Evolutionary conservation across 371 early-diverging fungal species (phyloP), one percentile per base, ranked within the genome.

Genomic region (Mortierella sp.): DNA sequence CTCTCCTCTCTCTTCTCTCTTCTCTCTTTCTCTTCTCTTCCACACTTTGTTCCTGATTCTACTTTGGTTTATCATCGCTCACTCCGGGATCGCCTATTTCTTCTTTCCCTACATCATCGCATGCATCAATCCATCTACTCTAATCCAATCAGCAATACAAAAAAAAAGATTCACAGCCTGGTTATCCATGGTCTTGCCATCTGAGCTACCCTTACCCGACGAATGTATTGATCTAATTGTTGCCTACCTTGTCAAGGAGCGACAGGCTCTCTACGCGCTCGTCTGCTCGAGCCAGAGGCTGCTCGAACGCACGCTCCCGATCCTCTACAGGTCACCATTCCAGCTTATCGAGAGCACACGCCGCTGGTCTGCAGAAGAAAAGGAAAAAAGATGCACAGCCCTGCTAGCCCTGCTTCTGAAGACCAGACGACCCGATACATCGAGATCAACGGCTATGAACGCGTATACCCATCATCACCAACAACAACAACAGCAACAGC

Each of bases 201-300:
- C 66, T 24, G 52, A 69, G 34, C 61, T 69, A 31, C 78, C 78
- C 15, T 30, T 76, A 11, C 78, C 78, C 4, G 69, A 76, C 65
- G 78, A 76, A 69, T 65, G 60, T 30, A 61, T 69, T 61, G 78
- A 76, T 54, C 65, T 64, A 32, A 69, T 76, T 53, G 19, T 76
- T 23, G 62, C 61, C 48, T 69, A 76, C 53, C 66, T 64, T 24
- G 61, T 64, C 50, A 57, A 69, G 47, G 61, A 76, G 26, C 57
- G 60, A 23, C 56, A 60, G 37, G 43, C 70, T 43, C 70, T 76
- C 53, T 66, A 69, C 65, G 70, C 70, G 27, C 70, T 76, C 50
- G 50, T 69, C 21, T 57, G 59, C 53, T 56, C 78, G 1, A 50
- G 65, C n/a, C 60, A 57, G 23, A 69, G 56, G 30, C 66, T 76